Evolutionary conservation across 2,329 filamentous ascomycete species (phyloP).

Genomic region (Stylonectria norvegica): DNA sequence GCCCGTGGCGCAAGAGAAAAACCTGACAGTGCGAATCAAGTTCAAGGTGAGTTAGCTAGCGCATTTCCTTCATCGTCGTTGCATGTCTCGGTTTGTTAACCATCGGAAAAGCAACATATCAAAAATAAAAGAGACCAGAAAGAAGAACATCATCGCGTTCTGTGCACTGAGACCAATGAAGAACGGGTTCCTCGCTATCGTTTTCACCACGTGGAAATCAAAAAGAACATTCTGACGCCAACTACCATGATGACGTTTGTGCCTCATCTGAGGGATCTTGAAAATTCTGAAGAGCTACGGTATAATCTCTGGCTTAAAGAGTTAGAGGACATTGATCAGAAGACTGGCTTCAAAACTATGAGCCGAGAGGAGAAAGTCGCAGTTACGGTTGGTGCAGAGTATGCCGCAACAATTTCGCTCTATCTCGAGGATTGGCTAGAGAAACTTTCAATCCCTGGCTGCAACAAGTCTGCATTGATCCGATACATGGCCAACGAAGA

Average conservation of each 20-base stretch:
- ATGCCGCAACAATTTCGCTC: slow-evolving; percentile 48
- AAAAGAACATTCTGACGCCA: slow-evolving; percentile 56
- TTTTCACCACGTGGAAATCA: slow-evolving; percentile 59
- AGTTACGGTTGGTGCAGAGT: slow-evolving; percentile 49
- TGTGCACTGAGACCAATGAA: slow-evolving; percentile 48
- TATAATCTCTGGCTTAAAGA: slow-evolving; percentile 57
- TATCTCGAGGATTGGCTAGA: slow-evolving; percentile 55
- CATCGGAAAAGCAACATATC: slow-evolving; percentile 38
- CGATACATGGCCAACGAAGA: slow-evolving; percentile 51
- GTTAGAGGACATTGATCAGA: slow-evolving; percentile 54
- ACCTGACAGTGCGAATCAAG: slow-evolving; percentile 46
- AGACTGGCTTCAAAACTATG: slow-evolving; percentile 55
- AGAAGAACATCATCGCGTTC: slow-evolving; percentile 39
- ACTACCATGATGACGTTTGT: slow-evolving; percentile 60
- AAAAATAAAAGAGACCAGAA: slow-evolving; percentile 44
- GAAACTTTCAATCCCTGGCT: slow-evolving; percentile 47
- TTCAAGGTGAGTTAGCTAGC: slow-evolving; percentile 42
- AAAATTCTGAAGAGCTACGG: slow-evolving; percentile 52
- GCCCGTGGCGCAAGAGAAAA: slow-evolving; percentile 34
- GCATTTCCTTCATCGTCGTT: neutral
- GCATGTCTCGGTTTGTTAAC: slow-evolving; percentile 13
- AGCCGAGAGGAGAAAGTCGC: slow-evolving; percentile 49
- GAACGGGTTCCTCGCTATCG: slow-evolving; percentile 55
- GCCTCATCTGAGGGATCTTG: slow-evolving; percentile 55
- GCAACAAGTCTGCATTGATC: slow-evolving; percentile 51